Base-by-base conservation (phyloP, 1,284 basidiomycete genomes). In the Moniliophthora roreri region DNA sequence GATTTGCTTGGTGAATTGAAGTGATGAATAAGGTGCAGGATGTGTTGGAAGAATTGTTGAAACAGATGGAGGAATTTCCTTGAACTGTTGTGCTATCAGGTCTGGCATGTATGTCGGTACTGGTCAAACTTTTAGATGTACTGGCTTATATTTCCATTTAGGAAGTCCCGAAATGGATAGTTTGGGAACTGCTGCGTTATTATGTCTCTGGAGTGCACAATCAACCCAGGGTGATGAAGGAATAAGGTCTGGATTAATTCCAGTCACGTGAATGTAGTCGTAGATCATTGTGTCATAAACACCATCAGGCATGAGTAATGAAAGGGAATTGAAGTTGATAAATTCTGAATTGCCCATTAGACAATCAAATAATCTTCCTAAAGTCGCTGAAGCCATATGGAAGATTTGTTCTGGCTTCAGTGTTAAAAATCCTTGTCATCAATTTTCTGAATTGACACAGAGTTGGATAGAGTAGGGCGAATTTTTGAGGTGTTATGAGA, bases 41-140 rank as follows among this genome's bases (percentile, higher is more conserved):
- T 32, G 28, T 6, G 11, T 32, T 6, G 28, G 28, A 32, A 32
- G 28, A 32, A 11, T 6, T 32, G 28, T 32, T 6, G 28, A 11
- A 32, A 32, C 11, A 11, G 28, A 6, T 6, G 28, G 6, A 6
- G 28, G 28, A 6, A 69, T 60, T 0, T 61, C 60, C 26, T 58
- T 57, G 45, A 66, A 69, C 3, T 50, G 37, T 34, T 64, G 62
- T 1, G 57, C 63, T 0, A 53, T 47, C 0, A 61, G 58, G 8
- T 67, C 58, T 15, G 67, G 68, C 61, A 68, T 68, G 11, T 64
- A 61, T 1, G 61, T 66, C 1, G 66, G 62, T 1, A 70, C 67
- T 0, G 68, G 68, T 8, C 60, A 54, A 1, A 69, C 66, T 54
- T 68, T 69, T 0, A 57, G 50, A 26, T 65, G 58, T 0, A 69